phyloP scores from a whole-genome alignment of 2,329 filamentous ascomycete species.

The Neonectria sp. region DNA sequence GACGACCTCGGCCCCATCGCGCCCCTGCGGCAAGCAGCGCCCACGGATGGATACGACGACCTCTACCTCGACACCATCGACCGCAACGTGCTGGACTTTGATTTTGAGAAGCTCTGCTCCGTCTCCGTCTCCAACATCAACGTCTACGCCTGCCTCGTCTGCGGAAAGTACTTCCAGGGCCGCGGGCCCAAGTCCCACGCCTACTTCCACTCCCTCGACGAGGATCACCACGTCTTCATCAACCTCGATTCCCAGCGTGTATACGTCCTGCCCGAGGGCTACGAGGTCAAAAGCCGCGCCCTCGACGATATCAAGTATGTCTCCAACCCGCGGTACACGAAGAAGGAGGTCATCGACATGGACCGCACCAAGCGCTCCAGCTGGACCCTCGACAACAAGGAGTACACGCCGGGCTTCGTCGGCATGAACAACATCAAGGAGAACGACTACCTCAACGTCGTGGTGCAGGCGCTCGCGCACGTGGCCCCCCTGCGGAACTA shows the following conservation, averaged over 20 bases:
- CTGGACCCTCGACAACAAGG: constrained; percentile 85
- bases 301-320: constrained; percentile 99
- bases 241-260: constrained; percentile 96
- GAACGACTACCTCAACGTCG: constrained; percentile 98
- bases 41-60: constrained; percentile 91
- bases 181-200: constrained; percentile 94
- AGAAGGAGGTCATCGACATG: constrained; percentile 83
- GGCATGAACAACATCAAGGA: constrained; percentile 99
- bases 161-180: constrained; percentile 98
- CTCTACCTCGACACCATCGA: constrained; percentile 98
- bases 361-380: constrained; percentile 75
- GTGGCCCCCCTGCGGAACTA: constrained; percentile 92
- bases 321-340: constrained; percentile 89
- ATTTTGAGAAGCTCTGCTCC: constrained; percentile 99
- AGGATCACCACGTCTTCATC: constrained; percentile 97
- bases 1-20: constrained; percentile 56
- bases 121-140: constrained; percentile 98
- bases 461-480: constrained; percentile 92
- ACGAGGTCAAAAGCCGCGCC: constrained; percentile 94
- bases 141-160: constrained; percentile 97
- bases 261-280: constrained; percentile 94
- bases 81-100: constrained; percentile 93
- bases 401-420: constrained; percentile 94
- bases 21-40: constrained; percentile 74
- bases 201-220: constrained; percentile 96